Conservation (phyloP, 106 monocot genomes). For the Agapanthus africanus region DNA sequence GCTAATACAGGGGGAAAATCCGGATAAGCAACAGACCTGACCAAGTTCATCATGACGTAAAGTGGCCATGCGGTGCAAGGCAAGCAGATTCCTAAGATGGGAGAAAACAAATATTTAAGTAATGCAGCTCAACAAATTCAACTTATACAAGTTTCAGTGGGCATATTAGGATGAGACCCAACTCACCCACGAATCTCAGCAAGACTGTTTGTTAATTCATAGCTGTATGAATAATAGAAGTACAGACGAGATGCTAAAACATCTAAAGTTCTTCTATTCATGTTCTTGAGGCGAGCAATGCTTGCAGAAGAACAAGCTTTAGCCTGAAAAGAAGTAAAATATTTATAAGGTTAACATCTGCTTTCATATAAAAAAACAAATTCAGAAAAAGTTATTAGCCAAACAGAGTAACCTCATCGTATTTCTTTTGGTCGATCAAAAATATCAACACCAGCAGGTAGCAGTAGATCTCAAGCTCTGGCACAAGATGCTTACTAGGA, state of each 20-base stretch:
- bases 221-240: constrained; percentile 82
- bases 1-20: background rate
- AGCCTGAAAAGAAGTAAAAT: constrained; percentile 67
- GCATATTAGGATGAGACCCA: constrained; percentile 2
- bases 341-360: too few species aligned
- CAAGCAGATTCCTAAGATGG: constrained; percentile 57
- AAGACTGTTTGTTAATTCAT: constrained; percentile 89
- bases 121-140: background rate
- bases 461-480: constrained; percentile 94
- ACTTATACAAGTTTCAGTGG: too few species aligned
- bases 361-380: too few species aligned
- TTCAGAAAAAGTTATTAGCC: background rate
- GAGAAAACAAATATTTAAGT: constrained; percentile 1
- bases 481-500: constrained; percentile 51
- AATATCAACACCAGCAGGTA: constrained; percentile 93
- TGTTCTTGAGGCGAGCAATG: constrained; percentile 75
- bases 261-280: constrained; percentile 97
- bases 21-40: constrained; percentile 57
- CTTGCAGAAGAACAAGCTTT: constrained; percentile 87
- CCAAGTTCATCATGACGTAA: constrained; percentile 89
- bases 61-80: constrained; percentile 83
- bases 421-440: constrained; percentile 87
- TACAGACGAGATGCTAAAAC: constrained; percentile 81
- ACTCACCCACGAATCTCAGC: constrained; percentile 98
- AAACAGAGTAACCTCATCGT: constrained; percentile 53